Evolutionary conservation across 371 early-diverging fungal species (phyloP).

Genomic region (Mucor irregularis): DNA sequence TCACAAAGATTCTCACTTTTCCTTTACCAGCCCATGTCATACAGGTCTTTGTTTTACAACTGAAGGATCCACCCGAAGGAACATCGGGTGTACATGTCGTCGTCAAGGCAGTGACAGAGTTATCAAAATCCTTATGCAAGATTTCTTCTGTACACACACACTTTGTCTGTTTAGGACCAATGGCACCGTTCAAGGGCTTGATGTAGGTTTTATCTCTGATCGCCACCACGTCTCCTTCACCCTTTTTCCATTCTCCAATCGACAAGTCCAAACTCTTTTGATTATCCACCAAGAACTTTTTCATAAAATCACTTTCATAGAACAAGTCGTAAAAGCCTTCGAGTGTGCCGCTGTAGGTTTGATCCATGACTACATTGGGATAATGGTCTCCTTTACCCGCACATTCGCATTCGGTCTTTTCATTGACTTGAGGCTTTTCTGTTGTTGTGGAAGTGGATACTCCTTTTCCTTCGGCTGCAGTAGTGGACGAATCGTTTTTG

Average conservation of each 20-base stretch:
- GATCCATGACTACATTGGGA: conserved; percentile 45
- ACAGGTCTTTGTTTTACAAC: conserved; percentile 74
- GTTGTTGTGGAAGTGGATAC: not conserved
- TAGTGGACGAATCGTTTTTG: not conserved
- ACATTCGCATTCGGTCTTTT: conserved; percentile 45
- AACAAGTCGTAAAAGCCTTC: conserved; percentile 50
- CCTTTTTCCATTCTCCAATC: conserved; percentile 39
- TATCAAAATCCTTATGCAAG: conserved; percentile 54
- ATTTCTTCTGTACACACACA: conserved; percentile 65
- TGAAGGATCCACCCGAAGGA: conserved; percentile 83
- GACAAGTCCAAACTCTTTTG: conserved; percentile 42
- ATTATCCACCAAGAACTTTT: conserved; percentile 33
- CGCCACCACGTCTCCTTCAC: conserved; percentile 9
- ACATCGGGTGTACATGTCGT: conserved; percentile 79
- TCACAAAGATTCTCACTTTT: conserved; percentile 62
- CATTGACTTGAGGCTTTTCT: conserved; percentile 3
- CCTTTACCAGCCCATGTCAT: conserved; percentile 72
- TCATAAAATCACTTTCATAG: conserved; percentile 38
- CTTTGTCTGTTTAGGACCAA: conserved; percentile 71
- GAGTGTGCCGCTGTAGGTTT: conserved; percentile 44
- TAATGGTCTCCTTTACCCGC: conserved; percentile 49
- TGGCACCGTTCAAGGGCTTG: conserved; percentile 35
- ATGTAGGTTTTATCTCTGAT: conserved; percentile 35
- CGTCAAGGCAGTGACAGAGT: conserved; percentile 55
- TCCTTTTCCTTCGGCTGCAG: not conserved